Conservation (phyloP, 495 filamentous ascomycete species). For the Glarea lozoyensis region DNA sequence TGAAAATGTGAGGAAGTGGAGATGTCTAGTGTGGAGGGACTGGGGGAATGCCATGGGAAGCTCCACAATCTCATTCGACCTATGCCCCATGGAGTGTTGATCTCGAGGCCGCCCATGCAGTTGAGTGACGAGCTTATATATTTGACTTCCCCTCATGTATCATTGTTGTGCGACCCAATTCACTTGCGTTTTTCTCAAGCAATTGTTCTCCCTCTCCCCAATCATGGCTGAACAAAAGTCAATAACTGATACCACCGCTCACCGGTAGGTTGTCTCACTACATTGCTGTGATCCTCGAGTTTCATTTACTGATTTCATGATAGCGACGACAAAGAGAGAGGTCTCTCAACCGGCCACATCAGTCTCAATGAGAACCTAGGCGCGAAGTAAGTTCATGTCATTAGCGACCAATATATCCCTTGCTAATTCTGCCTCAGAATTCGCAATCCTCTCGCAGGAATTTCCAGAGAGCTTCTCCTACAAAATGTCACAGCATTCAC, state of each 20-base stretch:
- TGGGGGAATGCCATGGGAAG: neutral
- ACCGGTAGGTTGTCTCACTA: neutral
- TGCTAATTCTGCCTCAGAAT: conserved; percentile 18
- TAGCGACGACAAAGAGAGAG: neutral
- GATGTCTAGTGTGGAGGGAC: too few relatives aligned
- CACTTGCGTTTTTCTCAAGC: neutral
- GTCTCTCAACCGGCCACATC: conserved; percentile 30
- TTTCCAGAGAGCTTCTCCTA: conserved; percentile 43
- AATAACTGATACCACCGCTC: neutral
- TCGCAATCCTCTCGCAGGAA: conserved; percentile 47
- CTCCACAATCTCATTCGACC: neutral
- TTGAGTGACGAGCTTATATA: neutral
- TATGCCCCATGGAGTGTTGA: neutral
- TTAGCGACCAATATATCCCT: neutral
- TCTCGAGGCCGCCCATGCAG: neutral
- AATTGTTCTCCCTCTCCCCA: neutral
- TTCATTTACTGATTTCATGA: neutral
- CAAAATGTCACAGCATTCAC: conserved; percentile 44
- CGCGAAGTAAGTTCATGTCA: conserved; percentile 31
- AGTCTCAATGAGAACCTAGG: conserved; percentile 39
- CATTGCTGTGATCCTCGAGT: neutral
- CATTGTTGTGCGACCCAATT: neutral
- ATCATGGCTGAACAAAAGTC: conserved; percentile 4
- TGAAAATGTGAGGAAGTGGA: too few relatives aligned
- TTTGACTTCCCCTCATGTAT: neutral